These are phyloP conservation scores for Globisporangium spiculum DNA, from an alignment of 352 stramenopile species.

Conservation along the genomic window DNA sequence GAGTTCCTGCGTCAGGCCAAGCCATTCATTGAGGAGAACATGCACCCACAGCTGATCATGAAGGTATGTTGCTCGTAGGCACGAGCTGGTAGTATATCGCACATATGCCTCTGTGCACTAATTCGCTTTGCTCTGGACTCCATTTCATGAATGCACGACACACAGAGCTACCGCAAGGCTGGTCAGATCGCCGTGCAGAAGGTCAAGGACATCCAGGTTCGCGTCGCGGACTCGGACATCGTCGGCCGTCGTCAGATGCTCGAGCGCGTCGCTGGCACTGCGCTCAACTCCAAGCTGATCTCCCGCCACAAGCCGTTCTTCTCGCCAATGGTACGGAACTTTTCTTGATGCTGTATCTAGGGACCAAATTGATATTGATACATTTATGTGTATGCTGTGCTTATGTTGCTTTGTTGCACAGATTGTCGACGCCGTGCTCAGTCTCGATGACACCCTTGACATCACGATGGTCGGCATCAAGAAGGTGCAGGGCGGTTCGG, in stretches of 20 bases:
- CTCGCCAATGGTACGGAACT: conserved; percentile 89
- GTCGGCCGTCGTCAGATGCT: conserved; percentile 87
- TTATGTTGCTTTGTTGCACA: conserved; percentile 15
- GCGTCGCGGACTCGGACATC: conserved; percentile 74
- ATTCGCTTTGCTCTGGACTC: background rate
- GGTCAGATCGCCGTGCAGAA: conserved; percentile 79
- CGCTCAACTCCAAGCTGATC: conserved; percentile 99
- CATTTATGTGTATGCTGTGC: background rate
- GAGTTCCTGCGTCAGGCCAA: conserved; percentile 98
- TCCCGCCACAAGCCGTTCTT: conserved; percentile 97
- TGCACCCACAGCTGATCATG: conserved; percentile 92
- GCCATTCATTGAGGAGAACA: conserved; percentile 97
- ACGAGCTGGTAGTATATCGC: background rate
- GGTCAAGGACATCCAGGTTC: conserved; percentile 84
- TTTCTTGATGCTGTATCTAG: background rate
- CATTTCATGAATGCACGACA: background rate
- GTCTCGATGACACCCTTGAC: conserved; percentile 87
- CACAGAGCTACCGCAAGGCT: conserved; percentile 82
- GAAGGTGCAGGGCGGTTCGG: conserved; percentile 97
- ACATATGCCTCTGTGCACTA: background rate
- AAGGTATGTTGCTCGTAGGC: conserved; percentile 30
- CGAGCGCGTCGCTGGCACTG: conserved; percentile 92
- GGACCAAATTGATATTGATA: background rate
- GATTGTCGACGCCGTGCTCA: conserved; percentile 95
- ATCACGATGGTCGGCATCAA: conserved; percentile 96